Percentiles rank a stretch among this genome's conserved stretches.
Evolutionary conservation across 176 grass and related monocot species (phyloP).

Genomic region (Avena eriantha): DNA sequence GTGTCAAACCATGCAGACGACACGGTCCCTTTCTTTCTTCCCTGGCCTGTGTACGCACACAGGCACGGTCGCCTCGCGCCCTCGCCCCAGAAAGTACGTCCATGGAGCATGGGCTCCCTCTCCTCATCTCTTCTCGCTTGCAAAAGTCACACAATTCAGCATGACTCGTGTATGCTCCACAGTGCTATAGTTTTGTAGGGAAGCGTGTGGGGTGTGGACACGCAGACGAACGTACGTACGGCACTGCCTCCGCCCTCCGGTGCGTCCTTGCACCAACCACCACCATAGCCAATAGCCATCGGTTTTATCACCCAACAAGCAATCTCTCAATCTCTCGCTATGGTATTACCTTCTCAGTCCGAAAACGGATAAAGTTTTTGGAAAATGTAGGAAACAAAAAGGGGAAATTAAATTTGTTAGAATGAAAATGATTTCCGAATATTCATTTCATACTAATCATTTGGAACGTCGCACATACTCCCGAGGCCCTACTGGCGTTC

Average conservation of each 20-base stretch:
- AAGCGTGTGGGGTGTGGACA: neutral
- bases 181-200: neutral
- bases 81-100: too few species aligned
- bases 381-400: too few species aligned
- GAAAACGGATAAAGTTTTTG: too few species aligned
- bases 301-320: neutral
- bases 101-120: neutral
- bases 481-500: neutral
- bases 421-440: too few species aligned
- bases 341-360: too few species aligned
- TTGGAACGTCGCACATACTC: neutral
- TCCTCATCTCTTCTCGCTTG: neutral
- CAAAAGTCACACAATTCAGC: slow-evolving; percentile 11
- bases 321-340: neutral
- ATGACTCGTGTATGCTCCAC: neutral
- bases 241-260: neutral
- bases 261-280: neutral
- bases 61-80: neutral
- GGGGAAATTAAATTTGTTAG: too few species aligned
- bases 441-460: neutral
- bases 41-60: neutral
- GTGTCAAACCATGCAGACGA: slow-evolving; percentile 32
- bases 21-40: slow-evolving; percentile 12
- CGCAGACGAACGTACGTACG: neutral
- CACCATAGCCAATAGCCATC: neutral